Conservation (phyloP, 2,329 filamentous ascomycete genomes). For the Curvularia spicifera region DNA sequence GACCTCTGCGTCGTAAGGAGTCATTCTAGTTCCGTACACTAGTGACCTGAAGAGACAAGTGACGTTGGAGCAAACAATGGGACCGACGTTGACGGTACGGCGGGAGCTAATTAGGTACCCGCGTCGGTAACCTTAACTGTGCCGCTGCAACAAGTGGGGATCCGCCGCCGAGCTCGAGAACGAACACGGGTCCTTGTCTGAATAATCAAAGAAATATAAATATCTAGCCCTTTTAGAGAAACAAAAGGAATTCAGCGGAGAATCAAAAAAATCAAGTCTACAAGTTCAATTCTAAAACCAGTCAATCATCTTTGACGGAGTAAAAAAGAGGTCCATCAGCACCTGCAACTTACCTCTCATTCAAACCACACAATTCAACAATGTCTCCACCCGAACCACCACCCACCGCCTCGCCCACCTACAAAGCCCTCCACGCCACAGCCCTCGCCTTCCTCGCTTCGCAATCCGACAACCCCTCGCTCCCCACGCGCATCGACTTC, state of each 20-base stretch:
- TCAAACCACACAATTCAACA: not conserved
- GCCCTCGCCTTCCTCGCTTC: conserved; percentile 27
- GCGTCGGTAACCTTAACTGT: not conserved
- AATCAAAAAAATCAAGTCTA: not conserved
- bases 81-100: not conserved
- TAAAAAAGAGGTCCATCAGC: not conserved
- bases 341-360: not conserved
- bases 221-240: not conserved
- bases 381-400: not conserved
- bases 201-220: not conserved
- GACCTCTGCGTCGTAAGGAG: not conserved
- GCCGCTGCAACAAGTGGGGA: conserved; percentile 1
- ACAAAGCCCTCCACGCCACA: conserved; percentile 24
- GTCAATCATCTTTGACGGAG: not conserved
- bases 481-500: conserved; percentile 20
- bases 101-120: not conserved
- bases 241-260: not conserved
- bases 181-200: not conserved
- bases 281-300: not conserved
- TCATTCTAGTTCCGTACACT: not conserved
- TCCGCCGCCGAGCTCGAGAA: not conserved
- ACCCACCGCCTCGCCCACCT: conserved; percentile 12
- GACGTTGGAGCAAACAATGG: not conserved
- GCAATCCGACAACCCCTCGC: conserved; percentile 9
- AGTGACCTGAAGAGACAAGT: not conserved